phyloP scores from a whole-genome alignment of 805 yeast genomes.

The Starmerella floris region DNA sequence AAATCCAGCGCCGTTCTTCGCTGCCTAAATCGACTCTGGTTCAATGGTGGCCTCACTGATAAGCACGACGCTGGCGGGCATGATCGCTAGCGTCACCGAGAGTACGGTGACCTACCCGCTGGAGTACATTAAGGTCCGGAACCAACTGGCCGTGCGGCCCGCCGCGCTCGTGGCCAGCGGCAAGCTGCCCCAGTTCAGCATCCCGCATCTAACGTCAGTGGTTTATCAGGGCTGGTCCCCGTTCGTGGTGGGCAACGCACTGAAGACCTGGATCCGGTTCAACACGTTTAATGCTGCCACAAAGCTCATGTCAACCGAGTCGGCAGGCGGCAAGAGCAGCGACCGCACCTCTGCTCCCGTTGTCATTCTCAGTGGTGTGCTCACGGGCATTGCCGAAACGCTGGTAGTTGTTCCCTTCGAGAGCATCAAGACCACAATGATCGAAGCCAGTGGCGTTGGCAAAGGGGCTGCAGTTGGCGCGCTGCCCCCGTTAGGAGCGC shows the following conservation, averaged over 20 bases:
- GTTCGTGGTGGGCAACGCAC: slow-evolving; percentile 55
- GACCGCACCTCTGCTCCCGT: slow-evolving; percentile 38
- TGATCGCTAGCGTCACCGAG: slow-evolving; percentile 30
- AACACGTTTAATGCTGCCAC: slow-evolving; percentile 63
- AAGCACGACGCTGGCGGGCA: slow-evolving; percentile 29
- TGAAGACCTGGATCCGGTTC: slow-evolving; percentile 63
- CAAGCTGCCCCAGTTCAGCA: slow-evolving; percentile 10
- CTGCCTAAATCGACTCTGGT: too few relatives aligned
- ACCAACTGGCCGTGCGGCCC: slow-evolving; percentile 26
- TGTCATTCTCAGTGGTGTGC: slow-evolving; percentile 62
- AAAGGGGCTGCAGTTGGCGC: slow-evolving; percentile 24
- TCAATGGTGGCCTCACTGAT: slow-evolving; percentile 17
- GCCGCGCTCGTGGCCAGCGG: slow-evolving; percentile 1
- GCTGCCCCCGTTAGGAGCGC: slow-evolving; percentile 25
- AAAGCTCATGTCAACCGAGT: slow-evolving; percentile 39
- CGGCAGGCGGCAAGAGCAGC: slow-evolving; percentile 24
- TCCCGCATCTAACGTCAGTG: slow-evolving; percentile 20
- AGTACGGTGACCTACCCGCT: slow-evolving; percentile 31
- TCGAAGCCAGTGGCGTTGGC: slow-evolving; percentile 34
- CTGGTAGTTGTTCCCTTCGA: slow-evolving; percentile 76
- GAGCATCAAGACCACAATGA: slow-evolving; percentile 60
- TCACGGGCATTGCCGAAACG: slow-evolving; percentile 75
- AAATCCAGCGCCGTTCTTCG: too few relatives aligned
- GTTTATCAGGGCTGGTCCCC: slow-evolving; percentile 57
- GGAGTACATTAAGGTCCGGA: slow-evolving; percentile 30